Base-by-base conservation (phyloP, 2,329 filamentous ascomycete species). In the Rhynchosporium secalis region DNA sequence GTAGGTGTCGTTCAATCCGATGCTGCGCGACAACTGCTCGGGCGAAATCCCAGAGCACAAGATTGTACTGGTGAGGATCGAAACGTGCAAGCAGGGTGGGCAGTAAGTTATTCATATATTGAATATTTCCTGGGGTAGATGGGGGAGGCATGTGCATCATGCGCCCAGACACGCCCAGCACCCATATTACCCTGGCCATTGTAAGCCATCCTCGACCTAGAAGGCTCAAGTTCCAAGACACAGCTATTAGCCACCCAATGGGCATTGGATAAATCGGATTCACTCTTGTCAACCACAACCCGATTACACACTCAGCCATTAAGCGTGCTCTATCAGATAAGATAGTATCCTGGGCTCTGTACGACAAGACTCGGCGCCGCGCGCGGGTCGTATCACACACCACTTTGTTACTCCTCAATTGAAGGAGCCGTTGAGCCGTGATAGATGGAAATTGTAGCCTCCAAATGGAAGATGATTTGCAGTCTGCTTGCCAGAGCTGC, bases 281-380 rank as follows among this genome's bases (percentile, higher is more conserved):
- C 26, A 36, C 40, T 10, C 47, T 47, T 26, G 7, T 15, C 26
- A 46, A 57, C 40, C 40, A 41, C 38, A 4, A 55, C n/a, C n/a
- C 12, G 54, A 51, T 6, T 54, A 31, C 60, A 60, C 20, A 63
- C 20, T 51, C 56, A 51, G 41, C 31, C 51, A 48, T 41, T 63
- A 41, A 20, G 61, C 58, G 29, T 15, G 47, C 58, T 46, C 48
- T 49, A 40, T 20, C 40, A 54, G 49, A 45, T 52, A 31, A 54
- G 49, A 36, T 45, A 31, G 4, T 13, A 36, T 43, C 49, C 26
- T n/a, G 40, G 26, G 15, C 28, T 40, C 41, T 46, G 57, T 36
- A 45, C 38, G 41, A 55, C 31, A 40, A 41, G 49, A 51, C 52
- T 45, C 26, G 52, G 51, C 52, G 45, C 59, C 52, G 20, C 52